These are phyloP conservation scores for Hirschfeldia incana DNA, from an alignment of 345 rosid species.

Conservation along the genomic window DNA sequence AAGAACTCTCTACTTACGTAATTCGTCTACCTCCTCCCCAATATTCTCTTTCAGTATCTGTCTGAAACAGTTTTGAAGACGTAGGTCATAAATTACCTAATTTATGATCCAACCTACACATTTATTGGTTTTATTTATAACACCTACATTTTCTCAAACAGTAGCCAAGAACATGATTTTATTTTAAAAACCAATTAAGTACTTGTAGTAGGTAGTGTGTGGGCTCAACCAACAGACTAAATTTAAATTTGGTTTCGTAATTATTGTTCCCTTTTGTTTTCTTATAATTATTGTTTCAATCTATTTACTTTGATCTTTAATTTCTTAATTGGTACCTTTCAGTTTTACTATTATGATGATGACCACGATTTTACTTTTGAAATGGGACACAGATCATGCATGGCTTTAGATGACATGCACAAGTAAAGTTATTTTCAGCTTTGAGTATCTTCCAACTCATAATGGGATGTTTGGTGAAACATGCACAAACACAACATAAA, in stretches of 20 bases:
- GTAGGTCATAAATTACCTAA: neutral
- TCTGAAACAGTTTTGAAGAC: neutral
- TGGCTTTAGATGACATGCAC: constrained; percentile 27
- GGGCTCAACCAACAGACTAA: constrained; percentile 1
- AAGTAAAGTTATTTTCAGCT: constrained; percentile 29
- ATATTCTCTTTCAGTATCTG: neutral
- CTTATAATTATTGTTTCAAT: neutral
- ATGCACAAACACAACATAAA: constrained; percentile 37
- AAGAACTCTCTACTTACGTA: neutral
- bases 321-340: neutral
- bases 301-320: neutral
- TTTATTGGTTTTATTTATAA: neutral
- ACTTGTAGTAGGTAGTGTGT: neutral
- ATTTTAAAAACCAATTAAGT: neutral
- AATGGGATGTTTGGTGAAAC: constrained; percentile 42
- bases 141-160: neutral
- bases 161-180: neutral
- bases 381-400: constrained; percentile 32
- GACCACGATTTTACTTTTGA: constrained; percentile 31
- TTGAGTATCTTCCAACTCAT: constrained; percentile 21
- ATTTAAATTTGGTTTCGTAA: neutral
- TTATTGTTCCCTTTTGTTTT: neutral
- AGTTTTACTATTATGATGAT: constrained; percentile 34
- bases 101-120: constrained; percentile 1
- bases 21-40: neutral